phyloP scores from a whole-genome alignment of 2,329 filamentous ascomycete species.

The Aspergillus ochraceoroseus region DNA sequence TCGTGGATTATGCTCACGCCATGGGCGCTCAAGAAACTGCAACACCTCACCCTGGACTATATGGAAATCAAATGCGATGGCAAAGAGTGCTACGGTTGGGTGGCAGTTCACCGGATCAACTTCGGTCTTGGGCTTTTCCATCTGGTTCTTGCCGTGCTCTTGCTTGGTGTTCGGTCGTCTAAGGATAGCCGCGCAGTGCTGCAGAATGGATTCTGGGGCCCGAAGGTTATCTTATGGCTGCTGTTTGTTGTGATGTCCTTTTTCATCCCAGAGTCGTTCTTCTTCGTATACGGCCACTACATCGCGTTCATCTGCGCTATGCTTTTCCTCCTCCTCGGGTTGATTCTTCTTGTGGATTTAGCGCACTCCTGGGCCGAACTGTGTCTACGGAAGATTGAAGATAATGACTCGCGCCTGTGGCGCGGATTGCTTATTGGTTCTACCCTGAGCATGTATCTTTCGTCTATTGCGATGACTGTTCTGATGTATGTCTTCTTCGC shows the following conservation, averaged over 20 bases:
- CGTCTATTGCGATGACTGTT: conserved; percentile 87
- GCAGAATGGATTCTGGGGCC: conserved; percentile 99
- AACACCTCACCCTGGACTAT: conserved; percentile 88
- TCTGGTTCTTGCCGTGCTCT: conserved; percentile 72
- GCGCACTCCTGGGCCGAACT: conserved; percentile 97
- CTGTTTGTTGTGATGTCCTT: conserved; percentile 84
- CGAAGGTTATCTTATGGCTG: conserved; percentile 88
- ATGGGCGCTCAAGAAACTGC: conserved; percentile 94
- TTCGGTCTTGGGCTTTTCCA: conserved; percentile 95
- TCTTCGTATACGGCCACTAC: conserved; percentile 94
- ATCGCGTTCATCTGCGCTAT: conserved; percentile 82
- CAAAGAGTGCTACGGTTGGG: conserved; percentile 88
- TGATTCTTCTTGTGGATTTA: conserved; percentile 88
- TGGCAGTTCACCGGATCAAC: conserved; percentile 95
- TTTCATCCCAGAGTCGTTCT: conserved; percentile 91
- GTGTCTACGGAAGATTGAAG: conserved; percentile 88
- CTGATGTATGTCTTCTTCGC: conserved; percentile 98
- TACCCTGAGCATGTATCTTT: conserved; percentile 88
- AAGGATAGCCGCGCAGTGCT: conserved; percentile 81
- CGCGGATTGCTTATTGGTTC: conserved; percentile 82
- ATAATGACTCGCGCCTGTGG: conserved; percentile 79
- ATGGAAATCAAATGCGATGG: conserved; percentile 91
- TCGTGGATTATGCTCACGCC: conserved; percentile 99
- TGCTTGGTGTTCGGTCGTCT: conserved; percentile 81
- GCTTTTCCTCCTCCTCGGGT: conserved; percentile 85